A percentile compares a stretch with the other conserved stretches of the same genome.
Conservation (phyloP, 495 filamentous ascomycete species). For the Oidiodendron maius region DNA sequence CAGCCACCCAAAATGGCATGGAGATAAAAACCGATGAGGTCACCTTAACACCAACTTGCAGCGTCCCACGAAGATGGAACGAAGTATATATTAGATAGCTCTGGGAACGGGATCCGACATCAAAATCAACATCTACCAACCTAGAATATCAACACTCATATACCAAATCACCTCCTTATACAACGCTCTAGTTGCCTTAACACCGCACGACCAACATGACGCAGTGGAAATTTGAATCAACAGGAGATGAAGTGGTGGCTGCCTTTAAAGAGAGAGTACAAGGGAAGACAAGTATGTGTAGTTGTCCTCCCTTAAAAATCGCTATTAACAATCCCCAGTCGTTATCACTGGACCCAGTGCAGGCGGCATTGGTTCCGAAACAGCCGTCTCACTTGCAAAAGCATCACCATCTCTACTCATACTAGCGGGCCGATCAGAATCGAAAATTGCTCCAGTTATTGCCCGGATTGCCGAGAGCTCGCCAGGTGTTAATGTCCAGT, state of each 20-base stretch:
- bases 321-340: too few species aligned
- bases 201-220: background rate
- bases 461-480: background rate
- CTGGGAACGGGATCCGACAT: too few species aligned
- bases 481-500: background rate
- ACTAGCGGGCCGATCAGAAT: conserved; percentile 31
- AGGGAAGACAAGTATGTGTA: background rate
- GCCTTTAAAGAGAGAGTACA: background rate
- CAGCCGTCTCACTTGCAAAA: conserved; percentile 36
- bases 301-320: too few species aligned
- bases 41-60: too few species aligned
- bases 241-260: background rate
- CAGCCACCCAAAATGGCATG: too few species aligned
- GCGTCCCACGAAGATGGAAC: too few species aligned
- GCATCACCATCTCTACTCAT: conserved; percentile 35
- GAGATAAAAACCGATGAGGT: too few species aligned
- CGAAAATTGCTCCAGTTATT: conserved; percentile 32
- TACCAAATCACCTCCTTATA: too few species aligned
- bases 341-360: conserved; percentile 41
- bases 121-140: too few species aligned
- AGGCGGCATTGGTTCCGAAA: conserved; percentile 39
- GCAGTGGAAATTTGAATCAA: background rate
- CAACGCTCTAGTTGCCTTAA: too few species aligned
- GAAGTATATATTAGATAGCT: too few species aligned
- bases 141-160: too few species aligned